Base-by-base conservation (phyloP, 495 filamentous ascomycete genomes). In the Platismatia glauca region DNA sequence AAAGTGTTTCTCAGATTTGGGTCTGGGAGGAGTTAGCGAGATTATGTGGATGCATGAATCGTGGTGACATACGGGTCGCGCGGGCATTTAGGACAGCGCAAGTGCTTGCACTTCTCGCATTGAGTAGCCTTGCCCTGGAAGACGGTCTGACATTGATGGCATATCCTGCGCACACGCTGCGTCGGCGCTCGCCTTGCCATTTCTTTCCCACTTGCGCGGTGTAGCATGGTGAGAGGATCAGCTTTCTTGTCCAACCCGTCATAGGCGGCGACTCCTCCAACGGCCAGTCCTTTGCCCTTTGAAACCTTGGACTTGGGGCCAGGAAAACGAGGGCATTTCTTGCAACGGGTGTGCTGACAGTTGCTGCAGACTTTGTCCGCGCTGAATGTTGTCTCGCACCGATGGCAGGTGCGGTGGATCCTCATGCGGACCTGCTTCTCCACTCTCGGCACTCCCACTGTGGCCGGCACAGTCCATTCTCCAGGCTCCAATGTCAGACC, bases 341-440 rank as follows among this genome's bases (percentile, higher is more conserved):
- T 89, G 64, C 90, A 95, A 44, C 88, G 81, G 50, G 75, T 79
- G 74, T 95, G 90, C 63, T 86, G 79, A 74, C 90, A 95, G 39
- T 82, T 83, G 65, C 76, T 72, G 73, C 90, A 95, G 50, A 83
- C 74, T 69, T 85, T 90, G 62, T 86, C 84, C 24, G 79, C 72
- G 56, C 88, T 89, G 72, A 87, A 95, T 22, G 80, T 80, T 6
- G 85, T 84, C 64, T 87, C 80, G 72, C 90, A 95, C 62, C 81
- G 82, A 70, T 95, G 90, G 69, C 90, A 95, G 60, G 79, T 84
- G 59, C 89, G 87, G 67, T 89, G 92, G 41, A 96, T 86, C 38
- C 93, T 84, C 88, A 97, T 95, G 66, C 90, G 88, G 64, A 96
- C 90, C 22, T 89, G 84, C 74, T 93, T 95, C 71, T 93, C 85